Base-by-base conservation (phyloP, 495 filamentous ascomycete species). In the Glarea lozoyensis region DNA sequence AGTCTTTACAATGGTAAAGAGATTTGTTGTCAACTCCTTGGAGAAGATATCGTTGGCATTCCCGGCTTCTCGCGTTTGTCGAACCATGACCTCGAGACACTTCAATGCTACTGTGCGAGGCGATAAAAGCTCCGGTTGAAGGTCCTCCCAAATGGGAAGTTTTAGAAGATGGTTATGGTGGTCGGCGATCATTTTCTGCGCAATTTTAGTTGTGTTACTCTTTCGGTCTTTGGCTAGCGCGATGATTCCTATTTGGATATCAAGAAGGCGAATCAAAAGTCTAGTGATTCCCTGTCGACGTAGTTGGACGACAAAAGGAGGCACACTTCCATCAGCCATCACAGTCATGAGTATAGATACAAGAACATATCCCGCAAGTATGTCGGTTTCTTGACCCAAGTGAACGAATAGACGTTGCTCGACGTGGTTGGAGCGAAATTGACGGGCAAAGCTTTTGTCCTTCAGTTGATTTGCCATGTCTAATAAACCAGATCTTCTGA, bases 401-500 rank as follows among this genome's bases (percentile, higher is more conserved):
- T 66, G 66, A 24, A 65, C 61, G 35, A 88, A 70, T 1, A 97
- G 63, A 22, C 75, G 73, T 30, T 70, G 68, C 42, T 83, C 83
- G 36, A 84, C 76, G n/a, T 75, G 76, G 46, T 83, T 77, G 35
- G 90, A 81, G 5, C 83, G 66, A 48, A 94, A 87, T 22, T 85
- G 81, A n/a, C 68, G 68, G 35, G 68, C 67, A 52, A 82, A 84
- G 6, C 25, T 22, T 39, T 76, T 74, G 16, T 90, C 73, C 35
- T 77, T 69, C 35, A 88, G 68, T 56, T 86, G 88, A 42, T 69
- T 65, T n/a, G 76, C 78, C 21, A 97, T 67, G 46, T 90, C 84
- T 2, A 88, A 57, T 41, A 77, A 50, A 7, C 67, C 70, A 29
- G 65, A 65, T 37, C 70, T 59, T 31, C 72, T 57, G 40, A 69